A percentile compares a stretch with the other conserved stretches of the same genome.
Evolutionary conservation across 495 filamentous ascomycete genomes (phyloP).

Genomic region (Penicillium ochrochloron): DNA sequence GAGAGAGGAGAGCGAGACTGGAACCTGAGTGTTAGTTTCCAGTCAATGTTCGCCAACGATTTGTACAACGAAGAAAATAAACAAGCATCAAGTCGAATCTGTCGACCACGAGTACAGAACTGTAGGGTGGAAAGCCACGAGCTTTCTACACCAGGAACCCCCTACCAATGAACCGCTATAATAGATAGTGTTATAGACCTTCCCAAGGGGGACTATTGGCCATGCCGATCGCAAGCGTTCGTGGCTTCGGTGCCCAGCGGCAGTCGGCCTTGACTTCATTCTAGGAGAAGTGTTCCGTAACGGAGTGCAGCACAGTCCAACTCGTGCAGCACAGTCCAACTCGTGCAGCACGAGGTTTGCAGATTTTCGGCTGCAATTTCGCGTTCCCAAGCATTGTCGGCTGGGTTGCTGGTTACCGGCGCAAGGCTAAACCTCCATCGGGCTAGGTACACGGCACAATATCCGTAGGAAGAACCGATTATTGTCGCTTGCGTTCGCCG

Average conservation of each 20-base stretch:
- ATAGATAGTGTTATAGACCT: constrained; percentile 17
- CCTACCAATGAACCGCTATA: constrained; percentile 16
- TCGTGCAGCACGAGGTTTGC: constrained; percentile 10
- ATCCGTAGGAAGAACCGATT: constrained; percentile 25
- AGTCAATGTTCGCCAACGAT: neutral
- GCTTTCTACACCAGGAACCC: neutral
- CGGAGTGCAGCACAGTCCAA: too few relatives aligned
- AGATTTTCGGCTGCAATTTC: neutral
- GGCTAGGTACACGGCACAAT: constrained; percentile 15
- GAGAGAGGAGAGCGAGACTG: neutral
- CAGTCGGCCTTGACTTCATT: constrained; percentile 7
- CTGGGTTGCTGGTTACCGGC: constrained; percentile 6
- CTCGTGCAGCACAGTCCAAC: neutral
- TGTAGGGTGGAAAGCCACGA: constrained; percentile 1
- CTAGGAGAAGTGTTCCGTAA: neutral
- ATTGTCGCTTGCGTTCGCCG: constrained; percentile 14
- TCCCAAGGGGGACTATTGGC: constrained; percentile 20
- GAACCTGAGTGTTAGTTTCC: neutral
- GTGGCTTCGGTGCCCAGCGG: constrained; percentile 12
- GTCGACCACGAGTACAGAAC: neutral
- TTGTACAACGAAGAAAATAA: neutral
- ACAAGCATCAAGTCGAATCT: neutral
- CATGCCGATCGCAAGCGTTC: constrained; percentile 24
- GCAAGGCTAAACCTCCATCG: constrained; percentile 8
- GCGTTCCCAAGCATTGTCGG: constrained; percentile 6